Conservation (phyloP, 805 yeast species). For the Jamesozyma spencerorum region DNA sequence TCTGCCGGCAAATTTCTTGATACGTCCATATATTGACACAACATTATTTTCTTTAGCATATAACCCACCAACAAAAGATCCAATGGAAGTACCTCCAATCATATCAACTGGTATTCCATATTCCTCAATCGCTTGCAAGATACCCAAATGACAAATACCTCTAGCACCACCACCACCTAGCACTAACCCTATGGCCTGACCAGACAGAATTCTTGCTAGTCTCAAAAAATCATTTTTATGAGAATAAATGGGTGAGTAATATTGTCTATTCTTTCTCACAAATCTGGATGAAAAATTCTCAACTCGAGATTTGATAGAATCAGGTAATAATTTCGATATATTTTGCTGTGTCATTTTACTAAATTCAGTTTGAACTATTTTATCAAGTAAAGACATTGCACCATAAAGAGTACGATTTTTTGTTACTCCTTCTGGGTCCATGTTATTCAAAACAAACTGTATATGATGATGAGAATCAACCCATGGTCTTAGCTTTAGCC, state of each 20-base stretch:
- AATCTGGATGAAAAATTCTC: slow-evolving; percentile 31
- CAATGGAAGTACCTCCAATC: slow-evolving; percentile 94
- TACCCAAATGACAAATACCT: slow-evolving; percentile 87
- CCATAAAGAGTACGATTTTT: slow-evolving; percentile 15
- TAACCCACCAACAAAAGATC: slow-evolving; percentile 90
- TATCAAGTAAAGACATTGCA: slow-evolving; percentile 19
- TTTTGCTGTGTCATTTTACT: slow-evolving; percentile 26
- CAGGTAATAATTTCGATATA: slow-evolving; percentile 26
- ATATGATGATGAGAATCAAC: slow-evolving; percentile 89
- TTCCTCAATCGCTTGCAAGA: slow-evolving; percentile 82
- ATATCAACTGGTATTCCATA: slow-evolving; percentile 89
- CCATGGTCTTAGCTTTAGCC: slow-evolving; percentile 86
- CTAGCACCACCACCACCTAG: slow-evolving; percentile 98
- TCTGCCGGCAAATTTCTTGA: slow-evolving; percentile 77
- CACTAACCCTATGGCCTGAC: slow-evolving; percentile 89
- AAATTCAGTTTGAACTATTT: slow-evolving; percentile 25
- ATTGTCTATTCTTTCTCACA: slow-evolving; percentile 18
- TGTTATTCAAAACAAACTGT: slow-evolving; percentile 39
- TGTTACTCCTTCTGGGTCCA: slow-evolving; percentile 14
- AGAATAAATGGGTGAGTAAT: slow-evolving; percentile 29
- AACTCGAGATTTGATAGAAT: slow-evolving; percentile 30
- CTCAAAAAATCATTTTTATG: slow-evolving; percentile 86
- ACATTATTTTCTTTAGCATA: slow-evolving; percentile 88
- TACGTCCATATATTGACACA: slow-evolving; percentile 83
- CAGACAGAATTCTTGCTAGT: slow-evolving; percentile 80